Conservation (phyloP, 2,329 filamentous ascomycete species). For the Biscogniauxia sp. region DNA sequence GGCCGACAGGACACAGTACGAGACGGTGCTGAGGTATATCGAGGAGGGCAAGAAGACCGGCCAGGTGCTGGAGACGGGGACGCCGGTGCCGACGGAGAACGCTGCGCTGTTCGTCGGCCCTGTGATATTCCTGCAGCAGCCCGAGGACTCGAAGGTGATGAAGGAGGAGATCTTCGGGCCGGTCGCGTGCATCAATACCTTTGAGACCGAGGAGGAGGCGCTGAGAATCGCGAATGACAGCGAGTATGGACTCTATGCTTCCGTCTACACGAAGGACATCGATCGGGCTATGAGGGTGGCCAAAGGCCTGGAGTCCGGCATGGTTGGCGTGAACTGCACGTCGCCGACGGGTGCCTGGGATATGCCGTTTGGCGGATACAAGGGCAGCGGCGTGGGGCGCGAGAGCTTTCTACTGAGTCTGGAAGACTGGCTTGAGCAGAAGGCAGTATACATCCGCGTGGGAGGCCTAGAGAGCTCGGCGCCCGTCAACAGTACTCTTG, state of each 20-base stretch:
- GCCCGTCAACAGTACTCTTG: conserved; percentile 4
- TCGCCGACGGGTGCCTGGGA: conserved; percentile 37
- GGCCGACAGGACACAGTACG: conserved; percentile 49
- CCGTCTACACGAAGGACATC: conserved; percentile 54
- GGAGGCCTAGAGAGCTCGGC: conserved; percentile 2
- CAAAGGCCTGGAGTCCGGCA: conserved; percentile 56
- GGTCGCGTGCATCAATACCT: conserved; percentile 56
- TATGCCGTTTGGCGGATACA: conserved; percentile 43
- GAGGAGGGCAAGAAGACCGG: conserved; percentile 42
- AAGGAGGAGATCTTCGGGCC: conserved; percentile 65
- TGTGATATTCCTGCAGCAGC: conserved; percentile 44
- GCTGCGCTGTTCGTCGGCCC: conserved; percentile 43
- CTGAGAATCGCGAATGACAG: conserved; percentile 54
- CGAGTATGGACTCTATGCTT: conserved; percentile 54
- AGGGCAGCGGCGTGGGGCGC: conserved; percentile 38
- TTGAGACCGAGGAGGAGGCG: conserved; percentile 56
- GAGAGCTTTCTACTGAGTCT: conserved; percentile 37
- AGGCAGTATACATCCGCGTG: conserved; percentile 30
- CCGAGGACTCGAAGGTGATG: conserved; percentile 46
- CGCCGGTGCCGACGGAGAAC: conserved; percentile 15
- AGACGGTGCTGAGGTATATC: conserved; percentile 44
- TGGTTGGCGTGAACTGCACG: conserved; percentile 57
- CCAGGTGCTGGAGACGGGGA: conserved; percentile 20
- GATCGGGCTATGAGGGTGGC: conserved; percentile 43
- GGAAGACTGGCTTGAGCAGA: conserved; percentile 35